phyloP scores from a whole-genome alignment of 345 rosid species.

The thale cress (Arabidopsis thaliana) region DNA sequence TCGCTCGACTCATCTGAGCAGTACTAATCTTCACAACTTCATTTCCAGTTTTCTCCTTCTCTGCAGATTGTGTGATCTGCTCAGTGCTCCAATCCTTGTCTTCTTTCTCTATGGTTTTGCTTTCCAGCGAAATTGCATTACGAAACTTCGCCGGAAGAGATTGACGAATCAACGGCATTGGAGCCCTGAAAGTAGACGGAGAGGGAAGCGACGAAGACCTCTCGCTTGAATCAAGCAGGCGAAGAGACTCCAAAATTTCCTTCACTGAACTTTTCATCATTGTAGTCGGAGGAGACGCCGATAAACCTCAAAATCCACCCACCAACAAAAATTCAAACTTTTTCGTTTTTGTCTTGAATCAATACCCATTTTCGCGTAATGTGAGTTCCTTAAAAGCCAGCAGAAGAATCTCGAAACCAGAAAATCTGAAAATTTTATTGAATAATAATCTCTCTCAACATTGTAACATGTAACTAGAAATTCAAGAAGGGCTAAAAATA shows the following conservation, averaged over 20 bases:
- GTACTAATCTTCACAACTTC: conserved; percentile 42
- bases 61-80: not conserved
- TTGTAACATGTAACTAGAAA: not conserved
- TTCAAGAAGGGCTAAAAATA: not conserved
- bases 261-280: conserved; percentile 66
- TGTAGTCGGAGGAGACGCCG: conserved; percentile 47
- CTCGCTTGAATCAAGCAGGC: conserved; percentile 59
- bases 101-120: conserved; percentile 44
- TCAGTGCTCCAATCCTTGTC: conserved; percentile 54
- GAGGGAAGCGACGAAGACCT: conserved; percentile 81
- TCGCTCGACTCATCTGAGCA: conserved; percentile 3
- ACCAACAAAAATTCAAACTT: not conserved
- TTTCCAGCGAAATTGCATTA: conserved; percentile 23
- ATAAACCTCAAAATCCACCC: conserved; percentile 1
- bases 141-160: conserved; percentile 62
- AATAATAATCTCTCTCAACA: not conserved
- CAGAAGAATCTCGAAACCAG: conserved; percentile 5
- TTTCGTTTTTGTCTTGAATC: not conserved
- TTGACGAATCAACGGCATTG: conserved; percentile 62
- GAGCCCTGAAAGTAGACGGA: conserved; percentile 59
- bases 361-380: conserved; percentile 5
- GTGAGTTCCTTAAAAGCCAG: not conserved
- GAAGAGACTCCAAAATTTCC: conserved; percentile 70
- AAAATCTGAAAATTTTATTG: no score
- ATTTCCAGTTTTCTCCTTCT: conserved; percentile 48